phyloP scores from a whole-genome alignment of 352 stramenopile species.

The Globisporangium perplexum region DNA sequence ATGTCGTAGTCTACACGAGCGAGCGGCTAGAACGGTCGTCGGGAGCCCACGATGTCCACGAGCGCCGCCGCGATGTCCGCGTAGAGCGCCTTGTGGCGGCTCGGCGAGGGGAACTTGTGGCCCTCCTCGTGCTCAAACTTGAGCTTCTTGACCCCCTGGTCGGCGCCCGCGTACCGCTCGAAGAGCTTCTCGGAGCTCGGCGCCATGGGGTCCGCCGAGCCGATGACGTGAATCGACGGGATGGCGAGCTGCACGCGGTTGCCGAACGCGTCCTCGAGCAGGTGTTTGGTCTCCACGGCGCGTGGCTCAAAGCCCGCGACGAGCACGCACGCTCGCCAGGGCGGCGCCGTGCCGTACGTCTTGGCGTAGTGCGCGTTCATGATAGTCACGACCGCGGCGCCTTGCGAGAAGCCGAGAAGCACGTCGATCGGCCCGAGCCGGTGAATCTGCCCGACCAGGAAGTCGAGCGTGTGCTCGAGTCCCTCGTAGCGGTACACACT shows the following conservation, averaged over 20 bases:
- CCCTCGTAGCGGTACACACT: slow-evolving; percentile 50
- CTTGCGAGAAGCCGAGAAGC: slow-evolving; percentile 72
- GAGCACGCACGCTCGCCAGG: slow-evolving; percentile 58
- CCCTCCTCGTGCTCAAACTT: slow-evolving; percentile 71
- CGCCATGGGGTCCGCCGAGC: slow-evolving; percentile 35
- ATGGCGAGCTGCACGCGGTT: slow-evolving; percentile 33
- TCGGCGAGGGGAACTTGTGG: slow-evolving; percentile 65
- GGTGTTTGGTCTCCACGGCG: slow-evolving; percentile 34
- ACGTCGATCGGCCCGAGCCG: slow-evolving; percentile 48
- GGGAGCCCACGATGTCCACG: slow-evolving; percentile 21
- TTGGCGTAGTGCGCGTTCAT: slow-evolving; percentile 61
- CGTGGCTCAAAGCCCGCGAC: slow-evolving; percentile 60
- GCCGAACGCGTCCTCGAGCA: slow-evolving; percentile 37
- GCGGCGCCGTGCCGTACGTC: slow-evolving; percentile 33
- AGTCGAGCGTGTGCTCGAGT: slow-evolving; percentile 57
- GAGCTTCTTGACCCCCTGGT: slow-evolving; percentile 20
- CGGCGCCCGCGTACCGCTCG: slow-evolving; percentile 27
- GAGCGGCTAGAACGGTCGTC: background rate
- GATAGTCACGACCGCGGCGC: slow-evolving; percentile 44
- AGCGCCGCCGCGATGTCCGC: slow-evolving; percentile 38
- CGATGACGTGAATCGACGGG: slow-evolving; percentile 65
- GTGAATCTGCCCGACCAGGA: slow-evolving; percentile 40
- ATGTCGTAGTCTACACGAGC: background rate
- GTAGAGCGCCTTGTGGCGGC: slow-evolving; percentile 42
- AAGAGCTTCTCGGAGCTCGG: slow-evolving; percentile 46